phyloP scores from a whole-genome alignment of 345 rosid genomes.

The Camelina neglecta region DNA sequence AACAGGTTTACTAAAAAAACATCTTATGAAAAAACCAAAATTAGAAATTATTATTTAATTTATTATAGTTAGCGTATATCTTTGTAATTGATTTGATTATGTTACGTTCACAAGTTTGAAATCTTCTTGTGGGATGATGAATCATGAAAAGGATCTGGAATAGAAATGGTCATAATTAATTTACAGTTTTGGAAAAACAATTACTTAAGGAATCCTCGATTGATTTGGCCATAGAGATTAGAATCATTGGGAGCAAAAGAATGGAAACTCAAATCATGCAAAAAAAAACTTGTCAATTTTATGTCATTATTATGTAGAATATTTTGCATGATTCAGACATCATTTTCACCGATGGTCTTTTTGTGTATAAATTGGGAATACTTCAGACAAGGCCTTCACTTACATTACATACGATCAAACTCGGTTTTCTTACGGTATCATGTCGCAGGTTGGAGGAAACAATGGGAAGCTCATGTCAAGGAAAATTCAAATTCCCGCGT shows the following conservation, averaged over 20 bases:
- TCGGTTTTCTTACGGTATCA: neutral
- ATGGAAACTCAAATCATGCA: neutral
- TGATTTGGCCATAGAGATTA: neutral
- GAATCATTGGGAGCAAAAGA: slow-evolving; percentile 1
- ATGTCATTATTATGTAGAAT: neutral
- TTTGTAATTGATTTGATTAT: neutral
- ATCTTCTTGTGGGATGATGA: neutral
- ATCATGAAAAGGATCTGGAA: neutral
- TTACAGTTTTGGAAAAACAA: neutral
- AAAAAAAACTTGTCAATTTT: neutral
- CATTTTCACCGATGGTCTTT: neutral
- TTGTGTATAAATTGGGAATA: neutral
- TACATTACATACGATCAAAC: neutral
- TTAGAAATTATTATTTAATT: neutral
- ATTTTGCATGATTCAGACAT: neutral
- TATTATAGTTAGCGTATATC: no score
- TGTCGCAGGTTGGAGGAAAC: neutral
- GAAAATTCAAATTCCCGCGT: neutral
- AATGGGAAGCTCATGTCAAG: neutral
- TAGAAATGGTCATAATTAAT: neutral
- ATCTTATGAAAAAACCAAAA: no score
- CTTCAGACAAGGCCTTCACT: neutral
- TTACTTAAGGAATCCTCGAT: neutral
- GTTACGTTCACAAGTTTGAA: neutral
- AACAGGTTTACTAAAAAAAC: neutral